phyloP scores from a whole-genome alignment of 495 filamentous ascomycete species.

The Talaromyces wortmannii region DNA sequence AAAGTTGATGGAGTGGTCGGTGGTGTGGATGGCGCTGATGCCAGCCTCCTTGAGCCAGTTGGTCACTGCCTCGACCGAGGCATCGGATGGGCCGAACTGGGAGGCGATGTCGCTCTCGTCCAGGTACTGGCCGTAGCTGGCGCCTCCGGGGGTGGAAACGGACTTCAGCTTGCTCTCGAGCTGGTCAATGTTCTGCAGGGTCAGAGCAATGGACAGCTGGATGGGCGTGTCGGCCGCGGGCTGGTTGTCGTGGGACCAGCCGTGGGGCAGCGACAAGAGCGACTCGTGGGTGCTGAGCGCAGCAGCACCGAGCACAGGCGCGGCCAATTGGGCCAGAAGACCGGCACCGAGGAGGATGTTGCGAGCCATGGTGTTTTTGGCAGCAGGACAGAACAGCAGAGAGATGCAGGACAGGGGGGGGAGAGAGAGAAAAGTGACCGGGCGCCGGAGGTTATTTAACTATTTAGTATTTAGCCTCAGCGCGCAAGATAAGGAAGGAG shows the following conservation, averaged over 20 bases:
- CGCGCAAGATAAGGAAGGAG: no score
- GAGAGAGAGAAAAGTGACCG: background rate
- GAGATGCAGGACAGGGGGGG: background rate
- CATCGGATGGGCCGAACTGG: constrained; percentile 41
- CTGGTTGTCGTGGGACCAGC: constrained; percentile 28
- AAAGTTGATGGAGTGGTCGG: constrained; percentile 41
- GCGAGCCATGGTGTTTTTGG: background rate
- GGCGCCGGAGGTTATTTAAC: background rate
- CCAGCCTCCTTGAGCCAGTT: constrained; percentile 45
- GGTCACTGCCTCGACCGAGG: constrained; percentile 19
- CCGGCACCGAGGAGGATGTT: constrained; percentile 2
- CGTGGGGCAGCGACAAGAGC: constrained; percentile 32
- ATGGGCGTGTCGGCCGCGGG: constrained; percentile 22
- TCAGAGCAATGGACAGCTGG: constrained; percentile 32
- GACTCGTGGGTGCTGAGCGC: constrained; percentile 25
- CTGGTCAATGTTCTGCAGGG: constrained; percentile 43
- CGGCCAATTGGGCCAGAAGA: constrained; percentile 13
- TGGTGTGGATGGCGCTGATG: constrained; percentile 34
- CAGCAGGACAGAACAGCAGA: background rate
- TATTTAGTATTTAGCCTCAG: no score
- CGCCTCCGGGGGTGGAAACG: constrained; percentile 48
- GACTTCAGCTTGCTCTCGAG: constrained; percentile 46
- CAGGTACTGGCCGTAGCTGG: constrained; percentile 51
- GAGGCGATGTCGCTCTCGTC: constrained; percentile 44
- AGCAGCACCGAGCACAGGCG: constrained; percentile 37